phyloP scores from a whole-genome alignment of 2,329 filamentous ascomycete species.

The Exophiala viscosa region DNA sequence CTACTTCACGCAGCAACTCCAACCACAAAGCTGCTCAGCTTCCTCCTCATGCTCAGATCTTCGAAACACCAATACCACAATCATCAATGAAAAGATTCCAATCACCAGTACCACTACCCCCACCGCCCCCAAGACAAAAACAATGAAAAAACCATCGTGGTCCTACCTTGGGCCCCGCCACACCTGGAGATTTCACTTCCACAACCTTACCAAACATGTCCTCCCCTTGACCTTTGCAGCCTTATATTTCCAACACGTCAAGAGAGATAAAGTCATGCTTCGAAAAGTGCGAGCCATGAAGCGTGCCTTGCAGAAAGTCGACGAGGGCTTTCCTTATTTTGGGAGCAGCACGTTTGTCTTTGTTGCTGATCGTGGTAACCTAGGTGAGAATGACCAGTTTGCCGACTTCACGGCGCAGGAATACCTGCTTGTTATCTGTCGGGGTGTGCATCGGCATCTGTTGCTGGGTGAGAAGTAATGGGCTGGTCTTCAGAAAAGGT shows the following conservation, averaged over 20 bases:
- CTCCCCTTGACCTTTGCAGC: background rate
- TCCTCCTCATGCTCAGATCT: too few species aligned
- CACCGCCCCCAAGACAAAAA: too few species aligned
- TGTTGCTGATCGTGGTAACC: background rate
- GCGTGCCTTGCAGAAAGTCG: conserved; percentile 5
- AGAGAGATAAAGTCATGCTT: background rate
- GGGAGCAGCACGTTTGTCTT: conserved; percentile 7
- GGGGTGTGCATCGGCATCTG: conserved; percentile 1
- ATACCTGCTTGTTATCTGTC: conserved; percentile 1
- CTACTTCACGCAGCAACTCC: too few species aligned
- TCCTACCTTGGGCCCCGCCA: conserved; percentile 1
- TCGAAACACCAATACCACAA: background rate
- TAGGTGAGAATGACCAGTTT: too few species aligned
- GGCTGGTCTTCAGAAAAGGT: too few species aligned
- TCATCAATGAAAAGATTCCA: background rate
- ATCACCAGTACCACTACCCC: too few species aligned
- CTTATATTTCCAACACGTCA: background rate
- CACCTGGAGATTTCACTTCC: conserved; percentile 1
- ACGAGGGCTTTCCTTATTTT: conserved; percentile 6
- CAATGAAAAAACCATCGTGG: background rate
- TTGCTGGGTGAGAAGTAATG: background rate
- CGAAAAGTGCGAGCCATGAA: background rate
- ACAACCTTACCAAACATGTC: background rate
- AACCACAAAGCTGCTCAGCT: too few species aligned
- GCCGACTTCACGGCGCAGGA: background rate